These are phyloP conservation scores for Cyberlindnera nakhonratchasimensis DNA, from an alignment of 805 yeast genomes.

Conservation along the genomic window DNA sequence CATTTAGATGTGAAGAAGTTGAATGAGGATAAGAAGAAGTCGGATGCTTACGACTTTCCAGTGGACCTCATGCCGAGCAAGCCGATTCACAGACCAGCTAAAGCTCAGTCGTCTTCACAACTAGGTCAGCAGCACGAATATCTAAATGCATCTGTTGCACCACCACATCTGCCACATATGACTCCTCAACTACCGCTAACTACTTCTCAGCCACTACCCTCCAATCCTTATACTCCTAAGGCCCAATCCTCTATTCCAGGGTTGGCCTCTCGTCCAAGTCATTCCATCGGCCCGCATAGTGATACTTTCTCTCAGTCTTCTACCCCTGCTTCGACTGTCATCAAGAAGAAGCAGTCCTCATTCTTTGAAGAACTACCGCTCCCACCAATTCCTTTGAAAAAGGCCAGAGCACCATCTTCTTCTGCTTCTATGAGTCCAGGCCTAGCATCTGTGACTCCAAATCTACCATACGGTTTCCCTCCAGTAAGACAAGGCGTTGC, in stretches of 20 bases:
- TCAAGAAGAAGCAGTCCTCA: conserved; percentile 35
- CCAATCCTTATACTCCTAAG: conserved; percentile 6
- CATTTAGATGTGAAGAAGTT: conserved; percentile 32
- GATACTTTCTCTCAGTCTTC: not conserved
- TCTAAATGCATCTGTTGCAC: not conserved
- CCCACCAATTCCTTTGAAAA: conserved; percentile 22
- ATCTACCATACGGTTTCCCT: not conserved
- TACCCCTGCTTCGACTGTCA: conserved; percentile 4
- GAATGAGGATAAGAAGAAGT: conserved; percentile 50
- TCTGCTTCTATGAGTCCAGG: conserved; percentile 6
- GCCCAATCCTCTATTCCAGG: not conserved
- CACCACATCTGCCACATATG: not conserved
- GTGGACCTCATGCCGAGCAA: conserved; percentile 44
- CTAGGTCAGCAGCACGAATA: conserved; percentile 9
- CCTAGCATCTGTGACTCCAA: not conserved
- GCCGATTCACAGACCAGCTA: conserved; percentile 18
- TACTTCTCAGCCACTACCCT: not conserved
- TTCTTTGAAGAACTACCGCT: conserved; percentile 62
- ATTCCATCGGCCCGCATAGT: not conserved
- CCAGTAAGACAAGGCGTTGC: not conserved
- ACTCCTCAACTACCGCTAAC: not conserved
- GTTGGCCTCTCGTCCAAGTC: not conserved
- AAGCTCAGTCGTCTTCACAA: conserved; percentile 20
- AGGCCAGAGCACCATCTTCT: conserved; percentile 11
- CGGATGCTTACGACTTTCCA: conserved; percentile 81